Conservation (phyloP, 1,139 yeast species). For the Scheffersomyces titani region DNA sequence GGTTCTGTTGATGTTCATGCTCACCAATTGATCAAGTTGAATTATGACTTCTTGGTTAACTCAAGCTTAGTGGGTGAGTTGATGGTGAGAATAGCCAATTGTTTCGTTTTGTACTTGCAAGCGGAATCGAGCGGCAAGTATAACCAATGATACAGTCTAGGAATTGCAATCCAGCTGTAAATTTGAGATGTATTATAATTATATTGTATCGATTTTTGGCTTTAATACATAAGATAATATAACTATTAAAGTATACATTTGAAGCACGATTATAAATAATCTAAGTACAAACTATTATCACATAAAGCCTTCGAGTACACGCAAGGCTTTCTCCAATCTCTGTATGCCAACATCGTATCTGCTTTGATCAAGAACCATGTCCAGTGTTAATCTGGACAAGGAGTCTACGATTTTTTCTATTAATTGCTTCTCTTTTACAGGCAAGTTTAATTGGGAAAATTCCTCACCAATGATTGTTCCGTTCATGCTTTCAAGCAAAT, state of each 20-base stretch:
- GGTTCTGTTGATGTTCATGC: conserved; percentile 4
- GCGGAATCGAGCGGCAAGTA: not conserved
- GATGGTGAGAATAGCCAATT: conserved; percentile 12
- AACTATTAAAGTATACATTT: not conserved
- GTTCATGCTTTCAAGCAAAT: conserved; percentile 61
- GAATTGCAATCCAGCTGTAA: not conserved
- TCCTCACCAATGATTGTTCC: conserved; percentile 69
- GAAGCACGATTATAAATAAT: not conserved
- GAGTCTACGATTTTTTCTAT: conserved; percentile 86
- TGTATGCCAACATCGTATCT: conserved; percentile 80
- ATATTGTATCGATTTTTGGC: not conserved
- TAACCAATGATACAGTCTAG: not conserved
- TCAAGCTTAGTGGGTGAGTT: conserved; percentile 15
- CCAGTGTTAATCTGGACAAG: conserved; percentile 79
- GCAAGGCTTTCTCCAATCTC: conserved; percentile 75
- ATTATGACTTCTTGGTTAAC: conserved; percentile 41
- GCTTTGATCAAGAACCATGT: conserved; percentile 81
- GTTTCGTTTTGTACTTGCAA: conserved; percentile 6
- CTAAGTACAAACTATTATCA: conserved; percentile 1
- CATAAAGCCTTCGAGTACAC: conserved; percentile 80
- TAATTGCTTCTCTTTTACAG: conserved; percentile 73
- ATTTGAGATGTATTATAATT: not conserved
- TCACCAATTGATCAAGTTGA: conserved; percentile 30
- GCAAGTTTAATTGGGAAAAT: conserved; percentile 71
- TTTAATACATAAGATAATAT: not conserved